A percentile compares a stretch with the other conserved stretches of the same genome.
Evolutionary conservation across 495 filamentous ascomycete species (phyloP).

Genomic region (Penicillium taxi): DNA sequence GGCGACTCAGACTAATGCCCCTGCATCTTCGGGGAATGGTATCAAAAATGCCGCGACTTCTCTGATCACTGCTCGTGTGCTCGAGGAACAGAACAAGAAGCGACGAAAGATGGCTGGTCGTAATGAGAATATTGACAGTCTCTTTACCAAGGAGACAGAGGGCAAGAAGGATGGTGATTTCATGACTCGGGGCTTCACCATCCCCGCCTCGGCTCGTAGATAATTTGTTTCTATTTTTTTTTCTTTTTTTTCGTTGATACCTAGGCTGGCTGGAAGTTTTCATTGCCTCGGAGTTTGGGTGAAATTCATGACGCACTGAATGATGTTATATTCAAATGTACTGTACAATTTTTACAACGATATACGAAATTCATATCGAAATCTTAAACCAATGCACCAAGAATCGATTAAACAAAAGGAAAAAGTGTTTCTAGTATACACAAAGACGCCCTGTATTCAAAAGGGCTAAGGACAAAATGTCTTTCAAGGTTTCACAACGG

Average conservation of each 20-base stretch:
- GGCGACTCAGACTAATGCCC: constrained; percentile 1
- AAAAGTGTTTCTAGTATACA: constrained; percentile 23
- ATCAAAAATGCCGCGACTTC: constrained; percentile 88
- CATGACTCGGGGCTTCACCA: constrained; percentile 67
- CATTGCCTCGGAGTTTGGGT: constrained; percentile 3
- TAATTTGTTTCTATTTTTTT: constrained; percentile 8
- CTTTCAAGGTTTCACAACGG: not conserved
- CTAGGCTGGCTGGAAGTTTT: not conserved
- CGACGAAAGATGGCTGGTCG: constrained; percentile 57
- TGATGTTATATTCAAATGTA: not conserved
- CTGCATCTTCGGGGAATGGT: constrained; percentile 28
- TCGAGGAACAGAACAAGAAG: constrained; percentile 82
- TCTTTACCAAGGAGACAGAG: constrained; percentile 53
- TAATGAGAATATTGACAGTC: constrained; percentile 62
- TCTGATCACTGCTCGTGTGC: constrained; percentile 70
- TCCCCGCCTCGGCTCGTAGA: constrained; percentile 40
- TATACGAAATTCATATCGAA: not conserved
- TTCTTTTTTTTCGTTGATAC: constrained; percentile 1
- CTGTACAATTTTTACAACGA: constrained; percentile 18
- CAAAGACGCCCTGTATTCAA: constrained; percentile 14
- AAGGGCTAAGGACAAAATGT: no score
- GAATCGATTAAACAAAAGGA: constrained; percentile 12
- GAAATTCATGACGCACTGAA: not conserved
- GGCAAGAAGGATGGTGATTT: constrained; percentile 58
- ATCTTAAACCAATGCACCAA: constrained; percentile 1